Conservation (phyloP, 257 asterid species). For the Misopates orontium region DNA sequence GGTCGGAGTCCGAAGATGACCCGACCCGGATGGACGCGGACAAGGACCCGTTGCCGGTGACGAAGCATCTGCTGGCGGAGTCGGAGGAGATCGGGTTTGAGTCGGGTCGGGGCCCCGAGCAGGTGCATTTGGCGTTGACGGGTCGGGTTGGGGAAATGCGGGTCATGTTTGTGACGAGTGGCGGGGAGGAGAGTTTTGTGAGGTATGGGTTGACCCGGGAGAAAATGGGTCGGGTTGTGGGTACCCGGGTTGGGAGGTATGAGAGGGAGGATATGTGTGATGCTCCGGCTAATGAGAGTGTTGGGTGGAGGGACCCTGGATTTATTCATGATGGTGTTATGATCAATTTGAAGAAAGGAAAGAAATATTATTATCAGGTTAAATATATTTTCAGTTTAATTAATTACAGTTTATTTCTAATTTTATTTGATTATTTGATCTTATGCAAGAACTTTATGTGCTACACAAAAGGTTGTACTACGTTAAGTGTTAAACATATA, state of each 20-base stretch:
- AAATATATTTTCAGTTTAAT: background rate
- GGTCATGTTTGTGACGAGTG: conserved; percentile 85
- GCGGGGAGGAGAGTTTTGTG: conserved; percentile 63
- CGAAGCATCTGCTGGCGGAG: conserved; percentile 65
- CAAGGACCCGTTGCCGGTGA: conserved; percentile 80
- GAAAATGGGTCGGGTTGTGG: conserved; percentile 44
- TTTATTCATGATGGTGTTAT: conserved; percentile 83
- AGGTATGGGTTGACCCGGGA: conserved; percentile 56
- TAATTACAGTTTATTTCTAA: background rate
- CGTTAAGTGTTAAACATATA: too few relatives aligned
- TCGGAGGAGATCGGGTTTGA: conserved; percentile 56
- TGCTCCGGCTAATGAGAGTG: conserved; percentile 72
- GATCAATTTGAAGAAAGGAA: conserved; percentile 56
- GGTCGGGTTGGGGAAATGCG: conserved; percentile 84
- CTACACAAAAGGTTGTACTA: too few relatives aligned
- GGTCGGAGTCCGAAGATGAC: conserved; percentile 67
- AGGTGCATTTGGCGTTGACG: conserved; percentile 81
- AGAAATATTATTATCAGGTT: conserved; percentile 77
- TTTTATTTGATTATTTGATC: background rate
- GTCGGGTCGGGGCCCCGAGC: conserved; percentile 76
- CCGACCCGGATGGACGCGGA: conserved; percentile 70
- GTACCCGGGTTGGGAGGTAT: conserved; percentile 56
- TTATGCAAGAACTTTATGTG: too few relatives aligned
- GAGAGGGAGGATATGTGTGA: conserved; percentile 91
- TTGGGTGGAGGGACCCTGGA: conserved; percentile 98